Base-by-base conservation (phyloP, 441 rosid species). In the Jatropha multifida region DNA sequence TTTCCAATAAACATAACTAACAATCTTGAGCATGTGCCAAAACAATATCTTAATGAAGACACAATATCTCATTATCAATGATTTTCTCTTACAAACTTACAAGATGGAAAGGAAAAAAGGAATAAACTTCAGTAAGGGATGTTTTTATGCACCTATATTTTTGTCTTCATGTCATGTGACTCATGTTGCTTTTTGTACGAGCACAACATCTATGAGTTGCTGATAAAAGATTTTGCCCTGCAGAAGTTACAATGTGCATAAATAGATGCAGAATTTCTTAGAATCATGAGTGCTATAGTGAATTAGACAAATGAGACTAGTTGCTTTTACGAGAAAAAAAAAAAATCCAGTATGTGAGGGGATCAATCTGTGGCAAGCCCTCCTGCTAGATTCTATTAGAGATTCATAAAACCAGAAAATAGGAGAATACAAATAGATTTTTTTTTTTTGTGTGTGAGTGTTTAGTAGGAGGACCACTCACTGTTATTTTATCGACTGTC, bases 321-420 rank as follows among this genome's bases (percentile, higher is more conserved):
- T 32, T 32, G 32, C 32, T 32, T 32, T 1, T 32, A 32, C 23
- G 37, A 26, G 63, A 59, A 26, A 23, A n/a, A 59, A 59, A 32
- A 32, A 32, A 32, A 32, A 1, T 2, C 46, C 5, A 42, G 46
- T 8, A 42, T 42, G 46, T 8, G 5, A 44, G 71, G 59, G 54
- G 26, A 40, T 40, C 51, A n/a, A 65, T 56, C 65, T 40, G 52
- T n/a, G 20, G 73, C 62, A 69, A 54, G 72, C 60, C 12, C 41
- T 15, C 44, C 38, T 27, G 3, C 42, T 15, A 41, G 60, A 68
- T 27, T 68, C 32, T 12, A 15, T 54, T 49, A 18, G 71, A 67
- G 18, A 63, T 63, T 63, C 7, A 65, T 40, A 40, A 20, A 66
- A 44, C 18, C 46, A 14, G 4, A 44, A 20, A 20, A 46, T 12